Evolutionary conservation across 2,329 filamentous ascomycete genomes (phyloP).

Genomic region (Orbilia blumenaviensis): DNA sequence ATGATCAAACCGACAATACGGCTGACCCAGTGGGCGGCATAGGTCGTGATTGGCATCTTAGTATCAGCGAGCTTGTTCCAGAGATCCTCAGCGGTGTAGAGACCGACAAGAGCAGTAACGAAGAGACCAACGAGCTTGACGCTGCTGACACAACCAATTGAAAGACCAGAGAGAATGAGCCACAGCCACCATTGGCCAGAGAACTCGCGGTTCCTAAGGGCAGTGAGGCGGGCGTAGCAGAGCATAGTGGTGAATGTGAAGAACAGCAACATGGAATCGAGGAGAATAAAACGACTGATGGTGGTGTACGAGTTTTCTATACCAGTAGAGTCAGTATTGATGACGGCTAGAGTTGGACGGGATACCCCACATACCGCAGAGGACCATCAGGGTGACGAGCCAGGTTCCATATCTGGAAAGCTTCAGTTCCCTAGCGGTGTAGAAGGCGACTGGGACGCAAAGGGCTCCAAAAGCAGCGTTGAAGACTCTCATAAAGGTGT

Average conservation of each 20-base stretch:
- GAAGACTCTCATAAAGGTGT: conserved; percentile 98
- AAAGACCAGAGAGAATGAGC: conserved; percentile 91
- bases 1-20: conserved; percentile 87
- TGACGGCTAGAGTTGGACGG: neutral
- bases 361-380: conserved; percentile 67
- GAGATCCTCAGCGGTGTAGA: conserved; percentile 95
- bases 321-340: neutral
- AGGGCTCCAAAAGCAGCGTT: conserved; percentile 93
- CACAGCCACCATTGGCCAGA: conserved; percentile 92
- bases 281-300: conserved; percentile 95
- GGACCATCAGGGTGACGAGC: conserved; percentile 94
- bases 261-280: conserved; percentile 98
- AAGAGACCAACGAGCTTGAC: conserved; percentile 99
- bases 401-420: conserved; percentile 87
- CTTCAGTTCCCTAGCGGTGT: conserved; percentile 88
- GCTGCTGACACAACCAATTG: conserved; percentile 97
- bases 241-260: conserved; percentile 98
- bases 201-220: conserved; percentile 84
- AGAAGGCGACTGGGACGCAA: conserved; percentile 94
- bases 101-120: conserved; percentile 88
- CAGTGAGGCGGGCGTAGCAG: conserved; percentile 97
- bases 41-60: conserved; percentile 81
- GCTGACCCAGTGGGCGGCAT: conserved; percentile 80
- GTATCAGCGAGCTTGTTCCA: conserved; percentile 98
- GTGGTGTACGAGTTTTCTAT: conserved; percentile 97